Percentiles rank a stretch among this genome's conserved stretches.
Conservation (phyloP, 371 early-diverging fungal species). For the Mortierella sp. region DNA sequence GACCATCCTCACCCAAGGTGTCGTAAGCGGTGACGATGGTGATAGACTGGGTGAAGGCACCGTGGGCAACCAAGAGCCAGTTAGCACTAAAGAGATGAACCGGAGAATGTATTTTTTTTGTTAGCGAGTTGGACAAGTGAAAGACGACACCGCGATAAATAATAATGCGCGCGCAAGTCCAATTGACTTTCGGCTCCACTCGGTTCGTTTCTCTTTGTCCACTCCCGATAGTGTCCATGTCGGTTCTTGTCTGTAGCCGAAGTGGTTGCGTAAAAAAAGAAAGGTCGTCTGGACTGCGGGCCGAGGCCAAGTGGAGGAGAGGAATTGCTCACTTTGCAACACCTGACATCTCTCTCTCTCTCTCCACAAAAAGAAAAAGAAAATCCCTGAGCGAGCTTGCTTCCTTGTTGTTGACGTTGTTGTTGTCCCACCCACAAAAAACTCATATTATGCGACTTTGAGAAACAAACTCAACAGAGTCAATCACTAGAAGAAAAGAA, state of each 20-base stretch:
- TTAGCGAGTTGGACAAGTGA: background rate
- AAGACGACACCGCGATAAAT: background rate
- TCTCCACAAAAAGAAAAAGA: background rate
- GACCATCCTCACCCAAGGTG: conserved; percentile 91
- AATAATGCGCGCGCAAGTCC: background rate
- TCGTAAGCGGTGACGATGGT: conserved; percentile 91
- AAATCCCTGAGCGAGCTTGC: background rate
- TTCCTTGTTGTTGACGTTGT: background rate
- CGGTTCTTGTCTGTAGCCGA: background rate
- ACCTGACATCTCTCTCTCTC: conserved; percentile 12
- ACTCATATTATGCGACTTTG: background rate
- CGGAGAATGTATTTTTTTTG: background rate
- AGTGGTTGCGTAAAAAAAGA: background rate
- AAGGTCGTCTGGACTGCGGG: too few species aligned
- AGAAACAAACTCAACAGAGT: background rate
- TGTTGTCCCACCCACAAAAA: conserved; percentile 2
- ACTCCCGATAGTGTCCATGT: background rate
- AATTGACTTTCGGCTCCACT: background rate
- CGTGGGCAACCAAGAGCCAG: conserved; percentile 82
- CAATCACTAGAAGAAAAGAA: background rate
- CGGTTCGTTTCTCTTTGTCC: background rate
- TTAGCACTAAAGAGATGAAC: conserved; percentile 64
- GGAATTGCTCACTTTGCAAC: background rate
- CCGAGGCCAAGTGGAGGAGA: too few species aligned
- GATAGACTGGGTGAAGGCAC: conserved; percentile 77